Evolutionary conservation across 257 asterid species (phyloP).

Genomic region (Solanum paucissectum): DNA sequence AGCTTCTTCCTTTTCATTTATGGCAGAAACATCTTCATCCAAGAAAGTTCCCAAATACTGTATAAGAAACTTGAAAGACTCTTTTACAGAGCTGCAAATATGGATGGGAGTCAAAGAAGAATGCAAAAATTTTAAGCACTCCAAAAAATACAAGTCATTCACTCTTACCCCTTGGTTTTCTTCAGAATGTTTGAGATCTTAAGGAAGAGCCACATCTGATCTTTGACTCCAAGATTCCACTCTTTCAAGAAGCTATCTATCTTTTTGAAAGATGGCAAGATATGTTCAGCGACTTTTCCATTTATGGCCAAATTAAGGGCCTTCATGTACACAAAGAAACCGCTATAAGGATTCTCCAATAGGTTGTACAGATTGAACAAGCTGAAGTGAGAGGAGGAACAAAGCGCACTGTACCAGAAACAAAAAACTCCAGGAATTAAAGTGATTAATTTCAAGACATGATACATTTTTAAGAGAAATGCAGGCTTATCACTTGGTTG

Average conservation of each 20-base stretch:
- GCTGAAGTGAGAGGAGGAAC: constrained; percentile 20
- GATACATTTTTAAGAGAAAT: constrained; percentile 70
- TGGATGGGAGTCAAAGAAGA: too few species aligned
- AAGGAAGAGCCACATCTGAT: constrained; percentile 69
- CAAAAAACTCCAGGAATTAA: background rate
- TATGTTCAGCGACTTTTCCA: too few species aligned
- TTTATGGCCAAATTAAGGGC: too few species aligned
- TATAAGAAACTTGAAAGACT: too few species aligned
- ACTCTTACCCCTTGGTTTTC: constrained; percentile 63
- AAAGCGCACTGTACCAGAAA: background rate
- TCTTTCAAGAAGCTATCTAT: constrained; percentile 23
- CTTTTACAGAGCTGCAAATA: too few species aligned
- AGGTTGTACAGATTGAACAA: background rate
- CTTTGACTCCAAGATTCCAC: constrained; percentile 75
- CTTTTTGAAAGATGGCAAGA: too few species aligned
- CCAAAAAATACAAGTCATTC: background rate
- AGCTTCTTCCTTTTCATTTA: too few species aligned
- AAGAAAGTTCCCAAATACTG: too few species aligned
- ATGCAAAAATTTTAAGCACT: background rate
- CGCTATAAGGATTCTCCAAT: too few species aligned
- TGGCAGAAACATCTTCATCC: too few species aligned
- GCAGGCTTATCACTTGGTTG: constrained; percentile 70
- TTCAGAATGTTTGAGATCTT: constrained; percentile 50
- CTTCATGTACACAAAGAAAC: too few species aligned
- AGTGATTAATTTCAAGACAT: background rate